These are phyloP conservation scores for Hansenula lynferdii DNA, from an alignment of 1,139 yeast genomes.

Conservation along the genomic window DNA sequence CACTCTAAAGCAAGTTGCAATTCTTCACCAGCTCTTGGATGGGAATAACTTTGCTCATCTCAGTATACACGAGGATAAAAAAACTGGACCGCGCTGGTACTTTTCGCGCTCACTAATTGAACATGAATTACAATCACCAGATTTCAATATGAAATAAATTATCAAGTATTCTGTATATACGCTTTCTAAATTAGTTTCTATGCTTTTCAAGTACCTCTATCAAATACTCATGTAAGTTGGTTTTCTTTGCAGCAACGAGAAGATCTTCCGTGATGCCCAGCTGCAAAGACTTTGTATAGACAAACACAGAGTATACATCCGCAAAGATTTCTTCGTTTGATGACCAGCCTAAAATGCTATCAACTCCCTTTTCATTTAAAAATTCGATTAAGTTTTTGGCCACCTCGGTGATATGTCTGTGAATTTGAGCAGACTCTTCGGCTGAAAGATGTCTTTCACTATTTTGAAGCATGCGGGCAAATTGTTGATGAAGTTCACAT, in stretches of 20 bases:
- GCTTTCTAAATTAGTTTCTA: not conserved
- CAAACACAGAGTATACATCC: conserved; percentile 8
- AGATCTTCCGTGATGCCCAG: not conserved
- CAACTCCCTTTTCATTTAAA: conserved; percentile 17
- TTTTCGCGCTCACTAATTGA: not conserved
- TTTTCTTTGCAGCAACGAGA: not conserved
- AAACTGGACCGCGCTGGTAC: too few species aligned
- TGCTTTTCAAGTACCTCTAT: not conserved
- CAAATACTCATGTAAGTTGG: not conserved
- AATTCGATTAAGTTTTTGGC: conserved; percentile 7
- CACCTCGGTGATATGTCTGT: conserved; percentile 10
- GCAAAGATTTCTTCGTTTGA: conserved; percentile 18
- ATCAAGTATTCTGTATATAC: too few species aligned
- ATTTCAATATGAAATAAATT: too few species aligned
- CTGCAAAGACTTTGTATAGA: conserved; percentile 4
- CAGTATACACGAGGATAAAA: too few species aligned
- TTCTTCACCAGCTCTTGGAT: too few species aligned
- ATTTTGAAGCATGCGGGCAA: conserved; percentile 15
- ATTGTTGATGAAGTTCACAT: conserved; percentile 24
- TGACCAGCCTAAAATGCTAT: conserved; percentile 35
- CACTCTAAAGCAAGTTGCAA: too few species aligned
- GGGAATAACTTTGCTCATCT: too few species aligned
- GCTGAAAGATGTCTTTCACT: conserved; percentile 2
- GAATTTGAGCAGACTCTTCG: conserved; percentile 9
- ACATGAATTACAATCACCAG: too few species aligned